Evolutionary conservation across 1,284 basidiomycete species (phyloP).

Genomic region (Marasmius oreades): DNA sequence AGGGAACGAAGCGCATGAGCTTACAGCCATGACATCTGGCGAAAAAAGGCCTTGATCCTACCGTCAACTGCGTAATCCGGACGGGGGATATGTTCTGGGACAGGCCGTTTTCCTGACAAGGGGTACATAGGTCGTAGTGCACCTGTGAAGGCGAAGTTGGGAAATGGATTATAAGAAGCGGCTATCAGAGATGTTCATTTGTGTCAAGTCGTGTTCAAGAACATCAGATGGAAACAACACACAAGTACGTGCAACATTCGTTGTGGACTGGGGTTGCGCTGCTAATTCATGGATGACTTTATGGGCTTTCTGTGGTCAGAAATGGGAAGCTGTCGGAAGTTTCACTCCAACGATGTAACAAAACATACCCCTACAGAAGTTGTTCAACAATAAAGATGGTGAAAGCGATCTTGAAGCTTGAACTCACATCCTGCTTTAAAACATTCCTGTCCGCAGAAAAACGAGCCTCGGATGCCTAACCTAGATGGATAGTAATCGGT

Average conservation of each 20-base stretch:
- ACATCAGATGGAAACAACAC: conserved; percentile 1
- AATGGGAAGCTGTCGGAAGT: conserved; percentile 4
- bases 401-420: background rate
- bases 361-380: conserved; percentile 40
- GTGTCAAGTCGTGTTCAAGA: background rate
- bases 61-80: conserved; percentile 80
- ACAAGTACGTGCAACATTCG: conserved; percentile 9
- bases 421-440: conserved; percentile 80
- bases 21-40: conserved; percentile 15
- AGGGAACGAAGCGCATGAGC: conserved; percentile 15
- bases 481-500: conserved; percentile 33
- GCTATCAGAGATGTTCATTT: conserved; percentile 33
- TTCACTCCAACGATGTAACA: background rate
- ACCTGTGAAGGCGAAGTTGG: conserved; percentile 67
- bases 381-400: background rate
- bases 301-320: conserved; percentile 69
- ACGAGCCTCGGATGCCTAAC: conserved; percentile 76
- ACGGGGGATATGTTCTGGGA: conserved; percentile 73
- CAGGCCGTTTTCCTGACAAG: conserved; percentile 60
- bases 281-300: conserved; percentile 71
- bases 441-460: conserved; percentile 83
- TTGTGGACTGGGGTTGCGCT: conserved; percentile 9
- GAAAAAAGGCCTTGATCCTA: conserved; percentile 33
- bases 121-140: conserved; percentile 73
- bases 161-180: conserved; percentile 74